These are phyloP conservation scores for Xylariaceae sp. DNA, from an alignment of 2,329 filamentous ascomycete species.

Conservation along the genomic window DNA sequence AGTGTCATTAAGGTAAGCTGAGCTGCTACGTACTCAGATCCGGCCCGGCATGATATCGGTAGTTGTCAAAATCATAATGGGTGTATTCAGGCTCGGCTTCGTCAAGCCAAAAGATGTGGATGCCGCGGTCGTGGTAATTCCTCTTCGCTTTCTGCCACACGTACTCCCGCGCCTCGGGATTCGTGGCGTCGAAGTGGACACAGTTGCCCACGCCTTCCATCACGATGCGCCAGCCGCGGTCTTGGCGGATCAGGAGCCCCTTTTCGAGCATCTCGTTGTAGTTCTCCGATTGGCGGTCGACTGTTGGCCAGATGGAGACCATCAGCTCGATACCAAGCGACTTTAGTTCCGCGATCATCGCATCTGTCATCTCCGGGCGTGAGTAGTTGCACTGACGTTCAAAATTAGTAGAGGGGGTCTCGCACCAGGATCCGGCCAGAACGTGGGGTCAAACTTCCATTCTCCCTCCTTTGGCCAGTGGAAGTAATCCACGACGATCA, in stretches of 20 bases:
- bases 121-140: constrained; percentile 60
- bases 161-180: constrained; percentile 53
- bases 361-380: constrained; percentile 36
- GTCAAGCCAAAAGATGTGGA: constrained; percentile 64
- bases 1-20: too few relatives aligned
- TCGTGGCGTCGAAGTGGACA: constrained; percentile 61
- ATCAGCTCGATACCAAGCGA: constrained; percentile 59
- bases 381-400: neutral
- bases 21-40: constrained; percentile 36
- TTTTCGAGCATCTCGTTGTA: constrained; percentile 58
- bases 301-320: constrained; percentile 67
- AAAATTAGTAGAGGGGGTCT: neutral
- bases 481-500: constrained; percentile 66
- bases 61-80: constrained; percentile 63
- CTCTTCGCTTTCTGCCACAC: constrained; percentile 56
- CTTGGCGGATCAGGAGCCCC: constrained; percentile 56
- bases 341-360: constrained; percentile 60
- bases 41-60: constrained; percentile 54
- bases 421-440: constrained; percentile 59
- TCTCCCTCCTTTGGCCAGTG: constrained; percentile 65
- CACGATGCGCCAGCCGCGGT: constrained; percentile 54
- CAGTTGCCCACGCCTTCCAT: constrained; percentile 58
- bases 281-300: constrained; percentile 56
- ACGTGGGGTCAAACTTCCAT: constrained; percentile 61
- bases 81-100: constrained; percentile 65